Conservation (phyloP, 176 grass and related monocot species). For the Metroxylon sagu region DNA sequence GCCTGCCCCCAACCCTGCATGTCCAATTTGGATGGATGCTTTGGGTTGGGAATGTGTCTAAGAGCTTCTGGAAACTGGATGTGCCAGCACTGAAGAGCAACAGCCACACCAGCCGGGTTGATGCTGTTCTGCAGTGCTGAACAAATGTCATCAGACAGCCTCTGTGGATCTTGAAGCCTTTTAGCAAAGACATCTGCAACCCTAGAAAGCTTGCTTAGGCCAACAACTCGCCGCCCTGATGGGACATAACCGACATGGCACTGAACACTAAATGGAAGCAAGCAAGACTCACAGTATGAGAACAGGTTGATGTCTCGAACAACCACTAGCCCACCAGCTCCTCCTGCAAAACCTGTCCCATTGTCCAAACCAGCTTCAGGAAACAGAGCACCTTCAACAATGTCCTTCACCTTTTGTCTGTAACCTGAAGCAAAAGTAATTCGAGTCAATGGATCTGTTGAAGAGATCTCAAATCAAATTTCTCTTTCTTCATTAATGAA, state of each 20-base stretch:
- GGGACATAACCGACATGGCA: slow-evolving; percentile 94
- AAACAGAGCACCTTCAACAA: slow-evolving; percentile 84
- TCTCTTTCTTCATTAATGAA: no score
- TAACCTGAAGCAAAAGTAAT: slow-evolving; percentile 48
- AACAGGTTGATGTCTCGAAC: slow-evolving; percentile 78
- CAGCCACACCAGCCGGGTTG: slow-evolving; percentile 79
- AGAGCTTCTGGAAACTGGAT: slow-evolving; percentile 72
- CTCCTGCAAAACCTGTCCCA: slow-evolving; percentile 57
- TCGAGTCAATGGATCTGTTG: background rate
- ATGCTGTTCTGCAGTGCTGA: slow-evolving; percentile 58
- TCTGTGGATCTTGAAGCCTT: slow-evolving; percentile 81
- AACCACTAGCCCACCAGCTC: slow-evolving; percentile 67
- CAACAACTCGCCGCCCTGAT: slow-evolving; percentile 63
- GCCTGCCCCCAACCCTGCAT: slow-evolving; percentile 40
- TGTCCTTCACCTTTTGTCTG: slow-evolving; percentile 63
- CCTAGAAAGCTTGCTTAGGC: slow-evolving; percentile 93
- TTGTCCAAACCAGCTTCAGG: slow-evolving; percentile 71
- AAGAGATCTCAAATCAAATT: no score
- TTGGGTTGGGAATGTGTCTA: slow-evolving; percentile 28
- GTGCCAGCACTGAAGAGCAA: slow-evolving; percentile 75
- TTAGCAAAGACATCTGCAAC: slow-evolving; percentile 85
- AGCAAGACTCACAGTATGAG: slow-evolving; percentile 89
- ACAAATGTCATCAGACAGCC: slow-evolving; percentile 69
- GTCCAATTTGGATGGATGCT: slow-evolving; percentile 1
- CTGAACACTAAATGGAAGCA: slow-evolving; percentile 78